Base-by-base conservation (phyloP, 345 rosid species). In the Odontarrhena argentea region DNA sequence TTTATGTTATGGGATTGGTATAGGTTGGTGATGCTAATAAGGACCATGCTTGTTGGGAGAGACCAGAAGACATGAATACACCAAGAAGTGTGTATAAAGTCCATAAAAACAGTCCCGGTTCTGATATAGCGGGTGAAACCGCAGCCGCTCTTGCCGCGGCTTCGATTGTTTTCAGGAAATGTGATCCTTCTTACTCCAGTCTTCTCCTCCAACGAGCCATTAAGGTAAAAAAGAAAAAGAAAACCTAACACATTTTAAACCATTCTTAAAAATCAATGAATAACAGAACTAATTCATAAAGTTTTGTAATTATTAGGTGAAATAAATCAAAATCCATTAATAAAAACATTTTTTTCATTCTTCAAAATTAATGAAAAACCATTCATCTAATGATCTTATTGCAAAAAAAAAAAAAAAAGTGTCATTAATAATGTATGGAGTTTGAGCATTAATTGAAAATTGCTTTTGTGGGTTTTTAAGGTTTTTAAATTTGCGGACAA, bases 51-150 rank as follows among this genome's bases (percentile, higher is more conserved):
- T 90, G 96, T 76, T 90, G 97, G 96, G 89, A 88, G 67, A 86
- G 98, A 74, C 97, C 98, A 9, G 97, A 93, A 78, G 98, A 93
- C 75, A 93, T 93, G 97, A 97, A 91, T 78, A 88, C 94, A 0
- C 70, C 84, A 4, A 76, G 96, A 58, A 91, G 83, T 51, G 78
- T 85, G 24, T 94, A 76, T 71, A 82, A 77, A 24, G 85, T 91
- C 12, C 80, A 78, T 26, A 45, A 66, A 14, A 69, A 74, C 45
- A 79, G 65, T 63, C 97, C 99, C 1, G 97, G 97, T 10, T 85
- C 97, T 1, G 96, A 91, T 51, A 84, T 91, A 22, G 81, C 96
- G 4, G 96, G 79, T 3, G 99, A 94, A 84, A 84, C 79, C 2
- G 99, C 97, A 0, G 97, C 96, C 1, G 91, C 99, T 1, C 84